phyloP scores from a whole-genome alignment of 148 eudicot species.

The Selenicereus undatus region DNA sequence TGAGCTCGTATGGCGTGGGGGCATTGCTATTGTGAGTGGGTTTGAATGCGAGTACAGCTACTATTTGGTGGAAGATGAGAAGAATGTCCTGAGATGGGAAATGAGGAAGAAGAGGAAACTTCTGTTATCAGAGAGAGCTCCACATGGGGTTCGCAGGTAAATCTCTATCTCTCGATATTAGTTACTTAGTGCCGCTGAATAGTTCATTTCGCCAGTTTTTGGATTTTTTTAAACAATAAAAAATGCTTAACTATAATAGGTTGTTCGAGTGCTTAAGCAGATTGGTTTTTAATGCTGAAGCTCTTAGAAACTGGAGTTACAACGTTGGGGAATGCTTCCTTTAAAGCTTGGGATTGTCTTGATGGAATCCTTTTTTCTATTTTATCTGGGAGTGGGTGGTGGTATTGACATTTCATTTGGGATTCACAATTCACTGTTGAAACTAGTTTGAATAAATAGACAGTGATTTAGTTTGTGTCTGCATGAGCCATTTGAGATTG shows the following conservation, averaged over 20 bases:
- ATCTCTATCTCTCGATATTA: not conserved
- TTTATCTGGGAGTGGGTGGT: no score
- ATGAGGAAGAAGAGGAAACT: slow-evolving; percentile 71
- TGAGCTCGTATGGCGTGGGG: slow-evolving; percentile 90
- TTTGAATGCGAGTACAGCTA: slow-evolving; percentile 72
- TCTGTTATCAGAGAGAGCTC: slow-evolving; percentile 48
- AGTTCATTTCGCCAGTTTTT: not conserved
- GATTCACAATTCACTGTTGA: no score
- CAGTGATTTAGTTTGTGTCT: no score
- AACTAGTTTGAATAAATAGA: no score
- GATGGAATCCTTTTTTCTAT: no score
- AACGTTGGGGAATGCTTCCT: no score
- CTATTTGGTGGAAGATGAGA: slow-evolving; percentile 84
- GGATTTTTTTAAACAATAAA: not conserved
- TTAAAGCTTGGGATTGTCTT: no score
- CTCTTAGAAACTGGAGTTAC: no score
- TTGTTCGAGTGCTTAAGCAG: not conserved
- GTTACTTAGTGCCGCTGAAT: not conserved
- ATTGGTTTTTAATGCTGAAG: no score
- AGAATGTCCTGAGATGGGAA: slow-evolving; percentile 75
- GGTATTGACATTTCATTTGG: no score
- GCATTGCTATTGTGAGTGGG: slow-evolving; percentile 50
- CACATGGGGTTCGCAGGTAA: slow-evolving; percentile 92
- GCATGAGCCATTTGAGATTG: no score
- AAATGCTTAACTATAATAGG: not conserved